These are phyloP conservation scores for Triadica sebifera DNA, from an alignment of 345 rosid species.

Conservation along the genomic window DNA sequence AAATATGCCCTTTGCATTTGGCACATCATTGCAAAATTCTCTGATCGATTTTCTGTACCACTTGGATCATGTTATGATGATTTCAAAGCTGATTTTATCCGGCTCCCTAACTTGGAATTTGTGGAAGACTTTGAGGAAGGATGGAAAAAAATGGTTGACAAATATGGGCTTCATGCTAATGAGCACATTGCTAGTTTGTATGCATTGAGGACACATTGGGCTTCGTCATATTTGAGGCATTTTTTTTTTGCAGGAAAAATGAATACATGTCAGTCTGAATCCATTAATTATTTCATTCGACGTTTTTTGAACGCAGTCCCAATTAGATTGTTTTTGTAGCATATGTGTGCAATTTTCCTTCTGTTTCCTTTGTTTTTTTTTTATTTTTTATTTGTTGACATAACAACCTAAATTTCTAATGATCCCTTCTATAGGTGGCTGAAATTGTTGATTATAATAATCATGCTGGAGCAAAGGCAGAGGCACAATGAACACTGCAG, in stretches of 20 bases:
- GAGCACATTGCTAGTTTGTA: conserved; percentile 38
- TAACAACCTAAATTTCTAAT: background rate
- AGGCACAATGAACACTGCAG: conserved; percentile 34
- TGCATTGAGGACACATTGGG: conserved; percentile 38
- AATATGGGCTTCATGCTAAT: conserved; percentile 46
- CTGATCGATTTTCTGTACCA: conserved; percentile 39
- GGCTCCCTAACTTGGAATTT: conserved; percentile 35
- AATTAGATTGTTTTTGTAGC: conserved; percentile 42
- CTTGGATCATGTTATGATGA: conserved; percentile 39
- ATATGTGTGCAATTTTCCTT: conserved; percentile 27
- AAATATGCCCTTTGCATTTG: conserved; percentile 39
- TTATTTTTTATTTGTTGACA: no score
- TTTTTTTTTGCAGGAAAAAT: conserved; percentile 37
- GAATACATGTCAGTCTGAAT: conserved; percentile 30
- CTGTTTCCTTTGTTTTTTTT: background rate
- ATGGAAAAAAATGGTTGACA: conserved; percentile 42
- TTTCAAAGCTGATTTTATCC: conserved; percentile 42
- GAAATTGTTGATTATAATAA: conserved; percentile 38
- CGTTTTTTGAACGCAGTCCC: conserved; percentile 33
- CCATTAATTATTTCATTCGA: conserved; percentile 34
- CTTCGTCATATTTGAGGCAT: conserved; percentile 32
- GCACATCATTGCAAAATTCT: conserved; percentile 40
- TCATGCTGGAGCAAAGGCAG: conserved; percentile 36
- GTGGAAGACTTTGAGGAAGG: conserved; percentile 43
- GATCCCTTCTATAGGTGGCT: conserved; percentile 37